Evolutionary conservation across 2,329 filamentous ascomycete genomes (phyloP), one percentile per base, ranked within the genome.

Genomic region (Incumbomyces lentus): DNA sequence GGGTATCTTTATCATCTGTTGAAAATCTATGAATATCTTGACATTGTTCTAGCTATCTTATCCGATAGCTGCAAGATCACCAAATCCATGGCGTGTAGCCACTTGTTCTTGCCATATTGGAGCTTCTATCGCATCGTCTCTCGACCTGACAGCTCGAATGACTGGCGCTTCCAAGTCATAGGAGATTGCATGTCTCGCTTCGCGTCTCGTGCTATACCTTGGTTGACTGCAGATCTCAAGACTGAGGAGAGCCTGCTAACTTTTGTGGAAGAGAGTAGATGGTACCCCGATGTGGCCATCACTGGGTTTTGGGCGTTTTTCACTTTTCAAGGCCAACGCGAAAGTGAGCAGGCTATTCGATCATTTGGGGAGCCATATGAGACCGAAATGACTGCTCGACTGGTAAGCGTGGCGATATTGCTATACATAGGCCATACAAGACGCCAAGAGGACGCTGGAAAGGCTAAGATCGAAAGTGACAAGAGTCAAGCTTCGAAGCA

Each of bases 11-110:
- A 55, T 33, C 58, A 61, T 40, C 44, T 52, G 11, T 59, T 57
- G 37, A 62, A 60, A 43, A 54, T 62, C 34, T 62, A 61, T 40
- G 59, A 63, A 39, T 60, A 61, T 44, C 26, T 60, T 18, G 59
- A 62, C 39, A 56, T 62, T 17, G 17, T 42, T 12, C 53, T 62
- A 19, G 54, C 50, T 37, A 55, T 62, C 10, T 52, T 58, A 2
- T 59, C 60, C 8, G 46, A 45, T 7, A 55, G 58, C 3, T 52
- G 51, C 1, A 19, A 39, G 10, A 54, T 63, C 32, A 55, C 55
- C 30, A 42, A 55, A 17, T 59, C 61, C 48, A 60, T 61, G 48
- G 56, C 53, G 14, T 59, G 62, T 33, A 57, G 62, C 49, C 61
- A 61, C 50, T 50, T 61, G n/a, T 60, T 59, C 2, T 60, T 56